Evolutionary conservation across 768 basidiomycete species (phyloP).

Genomic region (Porpolomopsis calyptriformis): DNA sequence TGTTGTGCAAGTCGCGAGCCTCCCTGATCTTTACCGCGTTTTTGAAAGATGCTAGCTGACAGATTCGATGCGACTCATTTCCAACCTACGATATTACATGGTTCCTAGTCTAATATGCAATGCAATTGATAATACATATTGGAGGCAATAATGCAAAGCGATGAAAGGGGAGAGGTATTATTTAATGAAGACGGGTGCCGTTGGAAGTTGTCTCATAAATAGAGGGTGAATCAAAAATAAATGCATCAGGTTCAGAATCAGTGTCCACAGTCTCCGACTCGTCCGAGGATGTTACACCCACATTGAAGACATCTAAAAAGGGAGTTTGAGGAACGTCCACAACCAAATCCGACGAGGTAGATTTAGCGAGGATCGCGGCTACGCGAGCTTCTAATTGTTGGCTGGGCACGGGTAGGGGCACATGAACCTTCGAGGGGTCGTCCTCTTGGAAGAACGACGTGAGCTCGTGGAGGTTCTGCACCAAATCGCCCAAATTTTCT

Average conservation of each 20-base stretch:
- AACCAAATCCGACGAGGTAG: slow-evolving; percentile 42
- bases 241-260: slow-evolving; percentile 47
- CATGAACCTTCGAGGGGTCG: slow-evolving; percentile 20
- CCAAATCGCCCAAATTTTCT: slow-evolving; percentile 67
- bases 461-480: slow-evolving; percentile 67
- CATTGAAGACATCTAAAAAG: slow-evolving; percentile 64
- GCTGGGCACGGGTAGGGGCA: slow-evolving; percentile 36
- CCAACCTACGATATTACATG: neutral
- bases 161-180: slow-evolving; percentile 5
- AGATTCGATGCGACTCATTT: slow-evolving; percentile 1
- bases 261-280: slow-evolving; percentile 12
- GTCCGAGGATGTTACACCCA: slow-evolving; percentile 40
- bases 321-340: slow-evolving; percentile 67
- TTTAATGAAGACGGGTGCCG: slow-evolving; percentile 29
- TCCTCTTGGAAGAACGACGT: slow-evolving; percentile 62
- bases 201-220: slow-evolving; percentile 38
- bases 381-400: slow-evolving; percentile 65
- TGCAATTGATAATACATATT: slow-evolving; percentile 8
- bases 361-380: slow-evolving; percentile 74
- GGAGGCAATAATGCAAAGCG: slow-evolving; percentile 7
- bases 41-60: slow-evolving; percentile 74
- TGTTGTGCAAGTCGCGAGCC: slow-evolving; percentile 78
- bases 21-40: slow-evolving; percentile 88
- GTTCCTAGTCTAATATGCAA: slow-evolving; percentile 2
- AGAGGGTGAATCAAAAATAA: slow-evolving; percentile 49